Evolutionary conservation across 169 alveolate genomes (phyloP), one percentile per base, ranked within the genome.

Genomic region (Plasmodium coatneyi): DNA sequence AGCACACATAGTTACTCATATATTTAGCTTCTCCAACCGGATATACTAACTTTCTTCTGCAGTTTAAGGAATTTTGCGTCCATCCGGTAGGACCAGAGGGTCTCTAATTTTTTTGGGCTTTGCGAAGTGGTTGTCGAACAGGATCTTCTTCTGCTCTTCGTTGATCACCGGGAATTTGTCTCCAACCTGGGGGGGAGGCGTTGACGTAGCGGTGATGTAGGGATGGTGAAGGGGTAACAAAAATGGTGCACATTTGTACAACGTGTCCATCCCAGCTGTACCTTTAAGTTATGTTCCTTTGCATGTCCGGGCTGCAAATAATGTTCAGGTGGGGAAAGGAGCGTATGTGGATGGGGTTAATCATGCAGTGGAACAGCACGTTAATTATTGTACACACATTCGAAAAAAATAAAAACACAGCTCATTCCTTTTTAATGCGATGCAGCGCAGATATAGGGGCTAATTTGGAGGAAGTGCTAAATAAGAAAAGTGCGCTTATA

Each of bases 121-220:
- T 72, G 95, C 96, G 83, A 96, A 96, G 71, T 92, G 94, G 92
- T 96, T 96, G 80, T 96, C 97, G 87, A 54, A 95, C 71, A 92
- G 79, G 14, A 25, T 41, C 41, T 66, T 89, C 71, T 89, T 89
- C 14, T 78, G 78, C 32, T 89, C 80, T 56, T 89, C 94, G 60
- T 28, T 89, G 7, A 89, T 56, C 34, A 32, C 25, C 5, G 94
- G 94, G 82, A 89, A 89, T 70, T 89, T 89, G 71, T 89, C 94
- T 14, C 94, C 94, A 56, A 89, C 71, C 94, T 89, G 36, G 49
- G 30, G 12, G 80, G 16, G 25, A 30, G 25, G 14, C 43, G 46
- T n/a, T n/a, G 49, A 12, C 19, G 43, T 46, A 52, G 25, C 76
- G 32, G 41, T 10, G 6, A 2, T 36, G 22, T 0, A 14, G 28